These are phyloP conservation scores for Pseudogymnoascus sp. DNA, from an alignment of 2,329 filamentous ascomycete genomes.

Conservation along the genomic window DNA sequence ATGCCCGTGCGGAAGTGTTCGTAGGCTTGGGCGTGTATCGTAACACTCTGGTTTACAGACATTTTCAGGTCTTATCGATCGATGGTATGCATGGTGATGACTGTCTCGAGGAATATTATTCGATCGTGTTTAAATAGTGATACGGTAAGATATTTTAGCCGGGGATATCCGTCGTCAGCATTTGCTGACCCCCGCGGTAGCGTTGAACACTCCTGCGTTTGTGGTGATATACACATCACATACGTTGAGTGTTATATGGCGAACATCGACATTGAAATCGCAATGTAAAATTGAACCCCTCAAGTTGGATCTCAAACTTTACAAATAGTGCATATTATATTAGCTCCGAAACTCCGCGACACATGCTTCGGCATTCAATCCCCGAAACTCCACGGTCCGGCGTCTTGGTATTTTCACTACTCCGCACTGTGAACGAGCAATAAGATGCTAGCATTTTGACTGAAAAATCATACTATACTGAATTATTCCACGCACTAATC, in stretches of 20 bases:
- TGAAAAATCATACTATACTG: neutral
- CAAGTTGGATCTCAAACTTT: neutral
- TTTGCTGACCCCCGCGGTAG: too few species aligned
- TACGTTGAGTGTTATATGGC: neutral
- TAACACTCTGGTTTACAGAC: neutral
- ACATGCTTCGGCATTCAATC: neutral
- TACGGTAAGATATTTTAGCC: neutral
- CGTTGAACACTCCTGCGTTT: neutral
- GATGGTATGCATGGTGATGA: neutral
- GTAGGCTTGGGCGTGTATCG: too few species aligned
- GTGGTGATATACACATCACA: neutral
- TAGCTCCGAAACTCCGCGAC: neutral
- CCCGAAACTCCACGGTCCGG: neutral
- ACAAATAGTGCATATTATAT: neutral
- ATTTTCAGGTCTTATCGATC: neutral
- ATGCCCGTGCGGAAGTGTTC: neutral
- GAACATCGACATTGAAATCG: neutral
- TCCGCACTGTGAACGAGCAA: neutral
- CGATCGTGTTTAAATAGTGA: neutral
- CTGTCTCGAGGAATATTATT: neutral
- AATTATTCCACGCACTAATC: neutral
- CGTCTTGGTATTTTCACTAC: conserved; percentile 1
- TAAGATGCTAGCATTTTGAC: neutral
- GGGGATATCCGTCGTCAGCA: neutral
- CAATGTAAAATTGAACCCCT: neutral